These are phyloP conservation scores for Neopestalotiopsis sp. DNA, from an alignment of 2,329 filamentous ascomycete genomes.

Conservation along the genomic window DNA sequence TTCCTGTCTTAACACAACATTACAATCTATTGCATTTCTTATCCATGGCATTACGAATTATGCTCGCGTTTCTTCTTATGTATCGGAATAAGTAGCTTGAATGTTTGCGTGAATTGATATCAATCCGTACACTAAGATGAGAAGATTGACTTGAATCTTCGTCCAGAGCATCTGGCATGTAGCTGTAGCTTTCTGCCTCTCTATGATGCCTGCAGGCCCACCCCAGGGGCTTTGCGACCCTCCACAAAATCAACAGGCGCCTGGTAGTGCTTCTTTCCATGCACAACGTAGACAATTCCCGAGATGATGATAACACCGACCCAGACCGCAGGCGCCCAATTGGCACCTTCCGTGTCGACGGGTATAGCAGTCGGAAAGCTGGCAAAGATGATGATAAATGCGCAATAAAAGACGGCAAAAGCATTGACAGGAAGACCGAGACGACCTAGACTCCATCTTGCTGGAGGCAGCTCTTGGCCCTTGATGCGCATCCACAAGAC, in stretches of 20 bases:
- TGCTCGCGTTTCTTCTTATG: too few relatives aligned
- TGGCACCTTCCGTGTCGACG: slow-evolving; percentile 3
- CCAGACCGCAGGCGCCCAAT: slow-evolving; percentile 15
- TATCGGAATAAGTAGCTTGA: too few relatives aligned
- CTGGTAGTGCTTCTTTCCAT: slow-evolving; percentile 23
- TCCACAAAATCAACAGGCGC: slow-evolving; percentile 20
- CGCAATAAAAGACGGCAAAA: slow-evolving; percentile 11
- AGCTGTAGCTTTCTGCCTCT: not conserved
- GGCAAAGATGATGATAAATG: slow-evolving; percentile 9
- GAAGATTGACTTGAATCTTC: not conserved
- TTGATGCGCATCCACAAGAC: slow-evolving; percentile 39
- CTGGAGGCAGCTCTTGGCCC: slow-evolving; percentile 36
- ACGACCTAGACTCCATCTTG: not conserved
- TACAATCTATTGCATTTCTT: not conserved
- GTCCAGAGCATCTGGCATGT: not conserved
- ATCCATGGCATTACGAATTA: too few relatives aligned
- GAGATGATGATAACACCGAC: slow-evolving; percentile 11
- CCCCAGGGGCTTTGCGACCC: not conserved
- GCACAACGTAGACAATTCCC: not conserved
- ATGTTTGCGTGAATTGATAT: too few relatives aligned
- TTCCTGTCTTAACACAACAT: not conserved
- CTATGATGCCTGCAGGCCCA: not conserved
- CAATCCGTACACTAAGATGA: too few relatives aligned
- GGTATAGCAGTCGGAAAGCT: slow-evolving; percentile 11
- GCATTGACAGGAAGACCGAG: not conserved